Evolutionary conservation across 1,284 basidiomycete genomes (phyloP).

Genomic region (Melampsora abietis-canadensis): DNA sequence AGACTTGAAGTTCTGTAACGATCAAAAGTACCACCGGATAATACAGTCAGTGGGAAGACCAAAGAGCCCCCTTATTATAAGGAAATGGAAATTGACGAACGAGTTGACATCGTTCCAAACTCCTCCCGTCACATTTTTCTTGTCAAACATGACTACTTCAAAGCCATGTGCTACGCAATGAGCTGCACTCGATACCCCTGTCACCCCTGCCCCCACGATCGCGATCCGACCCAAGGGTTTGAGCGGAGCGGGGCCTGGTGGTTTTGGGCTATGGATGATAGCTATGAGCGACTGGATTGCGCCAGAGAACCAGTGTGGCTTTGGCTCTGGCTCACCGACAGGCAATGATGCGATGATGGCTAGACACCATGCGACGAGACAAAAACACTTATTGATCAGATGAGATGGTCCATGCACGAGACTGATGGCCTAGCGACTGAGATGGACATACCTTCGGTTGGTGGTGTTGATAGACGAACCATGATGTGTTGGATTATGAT

Average conservation of each 20-base stretch:
- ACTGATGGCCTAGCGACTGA: neutral
- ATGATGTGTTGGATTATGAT: neutral
- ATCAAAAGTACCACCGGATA: neutral
- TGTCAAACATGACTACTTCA: constrained; percentile 40
- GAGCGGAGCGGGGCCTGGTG: neutral
- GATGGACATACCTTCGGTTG: neutral
- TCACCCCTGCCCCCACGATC: constrained; percentile 41
- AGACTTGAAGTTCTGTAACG: constrained; percentile 30
- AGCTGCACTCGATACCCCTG: constrained; percentile 37
- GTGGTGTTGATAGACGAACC: neutral
- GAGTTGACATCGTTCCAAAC: constrained; percentile 38
- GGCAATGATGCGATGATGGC: neutral
- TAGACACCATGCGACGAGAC: neutral
- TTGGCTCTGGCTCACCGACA: neutral
- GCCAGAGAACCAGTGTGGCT: neutral
- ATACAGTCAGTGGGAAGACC: neutral
- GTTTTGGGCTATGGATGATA: neutral
- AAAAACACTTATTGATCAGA: neutral
- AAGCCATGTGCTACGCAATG: constrained; percentile 36
- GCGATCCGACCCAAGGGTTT: constrained; percentile 32
- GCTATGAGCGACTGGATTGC: neutral
- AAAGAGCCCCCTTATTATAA: neutral
- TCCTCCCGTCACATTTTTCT: constrained; percentile 19
- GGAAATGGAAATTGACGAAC: neutral
- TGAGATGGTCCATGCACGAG: neutral